Conservation (phyloP, 2,329 filamentous ascomycete species). For the Pyrenophora seminiperda region DNA sequence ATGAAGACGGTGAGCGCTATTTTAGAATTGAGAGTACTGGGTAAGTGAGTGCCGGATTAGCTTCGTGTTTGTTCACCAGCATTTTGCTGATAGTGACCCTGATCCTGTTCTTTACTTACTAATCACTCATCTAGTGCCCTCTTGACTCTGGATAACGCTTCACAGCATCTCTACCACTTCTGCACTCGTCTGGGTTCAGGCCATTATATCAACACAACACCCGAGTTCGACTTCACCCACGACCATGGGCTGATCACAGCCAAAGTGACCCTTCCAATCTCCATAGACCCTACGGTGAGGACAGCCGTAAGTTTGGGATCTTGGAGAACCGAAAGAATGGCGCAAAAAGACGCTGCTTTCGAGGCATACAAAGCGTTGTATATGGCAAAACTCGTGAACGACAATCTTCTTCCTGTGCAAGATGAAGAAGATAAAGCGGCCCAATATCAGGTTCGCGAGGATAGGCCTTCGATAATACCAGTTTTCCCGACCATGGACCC, state of each 20-base stretch:
- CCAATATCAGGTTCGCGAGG: conserved; percentile 34
- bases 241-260: conserved; percentile 52
- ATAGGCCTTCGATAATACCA: conserved; percentile 34
- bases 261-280: conserved; percentile 72
- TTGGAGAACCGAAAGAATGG: conserved; percentile 76
- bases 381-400: conserved; percentile 72
- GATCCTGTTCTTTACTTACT: not conserved
- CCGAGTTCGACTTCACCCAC: conserved; percentile 68
- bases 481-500: conserved; percentile 37
- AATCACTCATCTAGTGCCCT: conserved; percentile 57
- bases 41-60: conserved; percentile 24
- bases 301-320: conserved; percentile 54
- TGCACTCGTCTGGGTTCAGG: conserved; percentile 66
- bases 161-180: conserved; percentile 80
- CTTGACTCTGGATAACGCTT: conserved; percentile 74
- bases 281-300: conserved; percentile 67
- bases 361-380: conserved; percentile 76
- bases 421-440: conserved; percentile 22
- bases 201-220: conserved; percentile 67
- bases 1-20: conserved; percentile 50
- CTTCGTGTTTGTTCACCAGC: not conserved
- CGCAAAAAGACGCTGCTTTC: conserved; percentile 81
- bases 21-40: conserved; percentile 33
- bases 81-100: not conserved
- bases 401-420: conserved; percentile 72